phyloP scores from a whole-genome alignment of 73 alveolate genomes.

The Uronychia setigera region DNA sequence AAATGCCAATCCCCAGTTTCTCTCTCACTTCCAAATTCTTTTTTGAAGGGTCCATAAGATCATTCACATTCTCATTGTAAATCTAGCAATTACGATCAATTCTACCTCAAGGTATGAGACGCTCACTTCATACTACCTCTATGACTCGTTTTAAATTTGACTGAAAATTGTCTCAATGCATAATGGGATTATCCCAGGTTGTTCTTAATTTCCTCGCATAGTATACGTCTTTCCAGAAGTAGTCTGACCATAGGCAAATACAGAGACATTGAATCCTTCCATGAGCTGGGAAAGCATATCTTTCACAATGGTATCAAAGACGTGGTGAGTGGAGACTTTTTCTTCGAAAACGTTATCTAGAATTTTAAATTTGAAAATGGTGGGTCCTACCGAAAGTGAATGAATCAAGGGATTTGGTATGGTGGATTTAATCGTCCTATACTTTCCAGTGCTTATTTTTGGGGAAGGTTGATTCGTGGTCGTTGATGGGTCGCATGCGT shows the following conservation, averaged over 20 bases:
- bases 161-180: conserved; percentile 70
- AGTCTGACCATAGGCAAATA: conserved; percentile 64
- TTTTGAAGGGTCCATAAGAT: conserved; percentile 74
- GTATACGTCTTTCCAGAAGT: conserved; percentile 70
- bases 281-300: neutral
- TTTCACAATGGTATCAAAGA: neutral
- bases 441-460: neutral
- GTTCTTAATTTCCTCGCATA: conserved; percentile 64
- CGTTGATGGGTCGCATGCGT: neutral
- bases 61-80: conserved; percentile 83
- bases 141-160: conserved; percentile 22
- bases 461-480: too few relatives aligned
- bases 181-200: conserved; percentile 82
- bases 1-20: conserved; percentile 70
- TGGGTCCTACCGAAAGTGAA: neutral
- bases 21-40: conserved; percentile 82
- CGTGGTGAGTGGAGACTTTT: neutral
- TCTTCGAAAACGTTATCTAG: neutral
- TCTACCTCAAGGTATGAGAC: conserved; percentile 73
- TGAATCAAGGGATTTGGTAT: neutral
- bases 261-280: conserved; percentile 56
- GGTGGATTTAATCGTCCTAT: neutral
- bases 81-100: conserved; percentile 39
- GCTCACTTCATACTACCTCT: conserved; percentile 48
- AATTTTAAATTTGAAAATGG: neutral